A percentile compares a stretch with the other conserved stretches of the same genome.
Evolutionary conservation across 805 yeast genomes (phyloP).

Genomic region (Saccharomycopsis fibuligera): DNA sequence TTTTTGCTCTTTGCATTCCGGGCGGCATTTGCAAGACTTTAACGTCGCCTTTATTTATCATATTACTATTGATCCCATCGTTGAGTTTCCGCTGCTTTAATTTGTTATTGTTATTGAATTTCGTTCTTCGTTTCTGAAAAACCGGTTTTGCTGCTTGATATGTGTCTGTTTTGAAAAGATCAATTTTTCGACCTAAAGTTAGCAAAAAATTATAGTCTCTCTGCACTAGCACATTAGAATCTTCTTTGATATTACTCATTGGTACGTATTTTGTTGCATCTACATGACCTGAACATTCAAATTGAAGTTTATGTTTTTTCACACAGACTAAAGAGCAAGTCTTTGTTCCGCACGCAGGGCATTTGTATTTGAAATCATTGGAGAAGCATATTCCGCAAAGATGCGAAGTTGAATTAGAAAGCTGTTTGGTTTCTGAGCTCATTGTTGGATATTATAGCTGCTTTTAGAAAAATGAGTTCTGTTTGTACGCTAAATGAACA

Average conservation of each 20-base stretch:
- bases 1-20: constrained; percentile 19
- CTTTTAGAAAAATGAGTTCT: too few relatives aligned
- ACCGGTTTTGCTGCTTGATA: constrained; percentile 14
- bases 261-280: constrained; percentile 54
- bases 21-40: constrained; percentile 16
- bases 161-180: constrained; percentile 51
- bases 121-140: constrained; percentile 15
- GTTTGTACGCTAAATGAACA: too few relatives aligned
- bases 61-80: not conserved
- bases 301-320: constrained; percentile 55
- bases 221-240: constrained; percentile 46
- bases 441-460: too few relatives aligned
- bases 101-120: not conserved
- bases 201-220: constrained; percentile 78
- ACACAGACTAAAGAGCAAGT: constrained; percentile 75
- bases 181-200: constrained; percentile 50
- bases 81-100: not conserved
- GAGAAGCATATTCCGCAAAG: constrained; percentile 43
- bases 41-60: constrained; percentile 12
- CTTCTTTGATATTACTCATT: constrained; percentile 33
- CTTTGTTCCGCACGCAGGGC: constrained; percentile 66
- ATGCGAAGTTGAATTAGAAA: not conserved
- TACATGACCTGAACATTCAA: constrained; percentile 59
- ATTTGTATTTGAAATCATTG: constrained; percentile 52
- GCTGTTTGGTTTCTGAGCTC: not conserved